Conservation (phyloP, 768 basidiomycete species). For the Tulasnella sp. region DNA sequence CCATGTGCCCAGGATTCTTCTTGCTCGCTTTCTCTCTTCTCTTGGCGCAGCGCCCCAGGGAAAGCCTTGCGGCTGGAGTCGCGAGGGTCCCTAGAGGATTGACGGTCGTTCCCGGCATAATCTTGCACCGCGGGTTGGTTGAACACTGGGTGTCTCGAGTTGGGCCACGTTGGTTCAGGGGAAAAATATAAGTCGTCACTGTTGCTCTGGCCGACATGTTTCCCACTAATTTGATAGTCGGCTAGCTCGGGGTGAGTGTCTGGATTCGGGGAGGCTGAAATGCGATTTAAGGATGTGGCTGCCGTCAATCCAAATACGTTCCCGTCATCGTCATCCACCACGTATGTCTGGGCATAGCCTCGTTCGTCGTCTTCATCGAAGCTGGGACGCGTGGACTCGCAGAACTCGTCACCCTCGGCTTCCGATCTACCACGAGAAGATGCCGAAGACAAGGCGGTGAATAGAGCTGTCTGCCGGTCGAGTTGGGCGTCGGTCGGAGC, state of each 20-base stretch:
- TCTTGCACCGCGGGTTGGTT: neutral
- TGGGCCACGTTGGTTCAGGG: neutral
- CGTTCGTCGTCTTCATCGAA: neutral
- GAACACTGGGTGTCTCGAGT: neutral
- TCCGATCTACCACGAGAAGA: neutral
- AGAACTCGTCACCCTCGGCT: neutral
- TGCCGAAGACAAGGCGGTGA: neutral
- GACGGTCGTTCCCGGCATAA: neutral
- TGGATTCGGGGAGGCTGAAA: neutral
- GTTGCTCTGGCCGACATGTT: conserved; percentile 1
- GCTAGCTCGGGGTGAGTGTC: neutral
- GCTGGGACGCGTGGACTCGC: neutral
- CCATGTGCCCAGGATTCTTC: neutral
- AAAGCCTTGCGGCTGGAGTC: neutral
- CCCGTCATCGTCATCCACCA: neutral
- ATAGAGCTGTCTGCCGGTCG: neutral
- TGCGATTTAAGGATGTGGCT: neutral
- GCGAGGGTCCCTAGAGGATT: neutral
- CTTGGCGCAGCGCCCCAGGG: neutral
- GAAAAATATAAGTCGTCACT: neutral
- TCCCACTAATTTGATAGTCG: neutral
- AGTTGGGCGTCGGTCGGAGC: neutral
- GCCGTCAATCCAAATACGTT: neutral
- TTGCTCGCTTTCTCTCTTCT: neutral
- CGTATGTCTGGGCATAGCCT: neutral